phyloP scores from a whole-genome alignment of 177 flowering plant species.

The Vitis hybrid region DNA sequence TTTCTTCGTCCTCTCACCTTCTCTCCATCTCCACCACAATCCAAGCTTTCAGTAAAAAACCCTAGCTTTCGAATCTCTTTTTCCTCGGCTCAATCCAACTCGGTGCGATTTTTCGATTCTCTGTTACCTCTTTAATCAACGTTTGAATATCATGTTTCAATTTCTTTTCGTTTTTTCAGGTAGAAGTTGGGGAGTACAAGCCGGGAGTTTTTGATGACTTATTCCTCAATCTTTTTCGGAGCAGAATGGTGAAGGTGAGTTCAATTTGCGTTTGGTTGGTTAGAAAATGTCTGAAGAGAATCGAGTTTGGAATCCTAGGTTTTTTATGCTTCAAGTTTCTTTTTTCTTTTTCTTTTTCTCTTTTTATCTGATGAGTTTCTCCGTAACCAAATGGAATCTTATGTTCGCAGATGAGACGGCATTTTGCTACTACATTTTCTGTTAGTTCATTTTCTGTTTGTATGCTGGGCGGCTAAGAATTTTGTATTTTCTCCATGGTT shows the following conservation, averaged over 20 bases:
- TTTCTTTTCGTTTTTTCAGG: slow-evolving; percentile 23
- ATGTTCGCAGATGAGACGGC: not conserved
- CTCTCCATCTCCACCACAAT: slow-evolving; percentile 6
- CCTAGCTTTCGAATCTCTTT: slow-evolving; percentile 16
- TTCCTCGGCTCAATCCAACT: slow-evolving; percentile 26
- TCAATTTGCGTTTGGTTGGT: slow-evolving; percentile 4
- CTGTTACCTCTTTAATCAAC: not conserved
- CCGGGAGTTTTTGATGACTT: slow-evolving; percentile 55
- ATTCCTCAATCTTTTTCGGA: slow-evolving; percentile 62
- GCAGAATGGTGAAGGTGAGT: slow-evolving; percentile 69
- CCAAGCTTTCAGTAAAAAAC: slow-evolving; percentile 7
- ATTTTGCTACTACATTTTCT: too few species aligned
- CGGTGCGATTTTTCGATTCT: slow-evolving; percentile 26
- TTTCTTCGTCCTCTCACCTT: slow-evolving; percentile 19
- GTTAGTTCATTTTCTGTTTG: too few species aligned
- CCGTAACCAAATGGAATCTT: not conserved
- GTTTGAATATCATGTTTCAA: not conserved
- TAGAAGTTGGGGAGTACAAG: slow-evolving; percentile 34
- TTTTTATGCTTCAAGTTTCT: too few species aligned
- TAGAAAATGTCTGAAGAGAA: not conserved
- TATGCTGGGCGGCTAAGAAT: too few species aligned
- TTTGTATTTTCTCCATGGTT: too few species aligned
- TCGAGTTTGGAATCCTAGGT: too few species aligned
- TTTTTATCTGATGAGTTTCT: not conserved
- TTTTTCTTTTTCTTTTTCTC: not conserved